A percentile compares a stretch with the other conserved stretches of the same genome.
Evolutionary conservation across 2,329 filamentous ascomycete species (phyloP).

Genomic region (Dendrostoma leiphaemia): DNA sequence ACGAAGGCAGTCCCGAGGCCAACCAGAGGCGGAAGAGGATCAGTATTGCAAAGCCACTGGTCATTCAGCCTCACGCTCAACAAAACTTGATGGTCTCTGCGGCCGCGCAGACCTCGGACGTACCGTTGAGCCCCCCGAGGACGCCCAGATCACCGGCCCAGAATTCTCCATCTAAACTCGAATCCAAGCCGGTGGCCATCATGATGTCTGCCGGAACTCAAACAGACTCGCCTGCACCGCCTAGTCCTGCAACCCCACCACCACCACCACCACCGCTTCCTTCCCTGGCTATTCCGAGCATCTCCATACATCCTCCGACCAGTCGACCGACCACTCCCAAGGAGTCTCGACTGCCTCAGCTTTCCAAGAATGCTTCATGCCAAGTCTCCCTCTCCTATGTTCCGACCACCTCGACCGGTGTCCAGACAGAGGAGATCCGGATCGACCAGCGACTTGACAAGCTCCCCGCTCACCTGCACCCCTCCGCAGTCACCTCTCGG

Average conservation of each 20-base stretch:
- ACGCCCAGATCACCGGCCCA: constrained; percentile 56
- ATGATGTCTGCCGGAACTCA: constrained; percentile 62
- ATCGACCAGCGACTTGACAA: constrained; percentile 75
- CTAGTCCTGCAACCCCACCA: constrained; percentile 18
- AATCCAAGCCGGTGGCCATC: constrained; percentile 21
- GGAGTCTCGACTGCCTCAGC: constrained; percentile 72
- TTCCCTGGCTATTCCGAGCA: constrained; percentile 69
- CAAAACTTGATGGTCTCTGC: constrained; percentile 60
- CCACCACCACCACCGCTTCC: constrained; percentile 30
- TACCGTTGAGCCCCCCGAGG: constrained; percentile 62
- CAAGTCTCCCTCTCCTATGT: constrained; percentile 64
- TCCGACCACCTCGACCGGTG: constrained; percentile 49
- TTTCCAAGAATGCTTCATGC: constrained; percentile 77
- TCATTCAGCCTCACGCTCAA: constrained; percentile 40
- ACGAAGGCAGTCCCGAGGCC: constrained; percentile 58
- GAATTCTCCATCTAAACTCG: constrained; percentile 29
- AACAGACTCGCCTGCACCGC: constrained; percentile 46
- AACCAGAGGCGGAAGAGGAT: constrained; percentile 73
- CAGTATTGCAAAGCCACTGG: constrained; percentile 48
- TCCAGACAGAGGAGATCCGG: constrained; percentile 90
- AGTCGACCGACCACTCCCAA: constrained; percentile 80
- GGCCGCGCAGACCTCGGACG: constrained; percentile 60
- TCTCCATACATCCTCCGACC: constrained; percentile 84
- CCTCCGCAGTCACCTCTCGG: constrained; percentile 68
- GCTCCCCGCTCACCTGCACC: constrained; percentile 74